These are phyloP conservation scores for Jatropha multifida DNA, from an alignment of 441 rosid species.

Conservation along the genomic window DNA sequence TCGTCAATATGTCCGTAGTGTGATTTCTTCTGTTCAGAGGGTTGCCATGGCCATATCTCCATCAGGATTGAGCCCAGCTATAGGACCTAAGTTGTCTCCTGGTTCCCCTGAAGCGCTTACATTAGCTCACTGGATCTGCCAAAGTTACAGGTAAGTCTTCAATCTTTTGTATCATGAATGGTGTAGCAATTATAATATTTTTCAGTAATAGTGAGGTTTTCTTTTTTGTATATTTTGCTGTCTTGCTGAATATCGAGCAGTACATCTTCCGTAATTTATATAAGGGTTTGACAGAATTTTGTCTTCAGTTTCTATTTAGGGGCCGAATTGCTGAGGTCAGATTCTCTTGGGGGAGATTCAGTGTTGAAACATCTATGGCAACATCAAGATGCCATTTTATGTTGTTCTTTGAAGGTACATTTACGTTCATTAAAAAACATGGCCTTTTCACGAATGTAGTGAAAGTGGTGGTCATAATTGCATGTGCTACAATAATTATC, in stretches of 20 bases:
- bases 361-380: slow-evolving; percentile 77
- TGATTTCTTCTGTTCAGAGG: slow-evolving; percentile 94
- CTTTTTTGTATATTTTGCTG: neutral
- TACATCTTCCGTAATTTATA: neutral
- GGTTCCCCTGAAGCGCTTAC: slow-evolving; percentile 93
- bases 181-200: neutral
- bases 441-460: neutral
- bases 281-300: neutral
- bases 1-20: slow-evolving; percentile 84
- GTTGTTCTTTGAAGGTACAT: slow-evolving; percentile 81
- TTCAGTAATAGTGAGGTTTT: neutral
- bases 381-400: slow-evolving; percentile 80
- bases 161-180: neutral
- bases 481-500: neutral
- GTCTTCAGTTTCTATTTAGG: slow-evolving; percentile 60
- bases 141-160: slow-evolving; percentile 63
- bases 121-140: slow-evolving; percentile 82
- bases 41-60: slow-evolving; percentile 97
- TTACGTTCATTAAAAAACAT: neutral
- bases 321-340: slow-evolving; percentile 58
- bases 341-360: slow-evolving; percentile 52
- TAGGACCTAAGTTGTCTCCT: slow-evolving; percentile 65
- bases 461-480: neutral
- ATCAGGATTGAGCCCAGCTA: slow-evolving; percentile 60
- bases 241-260: neutral